Percentiles rank a stretch among this genome's conserved stretches.
phyloP scores from a whole-genome alignment of 495 filamentous ascomycete genomes.

The Parathielavia appendiculata region DNA sequence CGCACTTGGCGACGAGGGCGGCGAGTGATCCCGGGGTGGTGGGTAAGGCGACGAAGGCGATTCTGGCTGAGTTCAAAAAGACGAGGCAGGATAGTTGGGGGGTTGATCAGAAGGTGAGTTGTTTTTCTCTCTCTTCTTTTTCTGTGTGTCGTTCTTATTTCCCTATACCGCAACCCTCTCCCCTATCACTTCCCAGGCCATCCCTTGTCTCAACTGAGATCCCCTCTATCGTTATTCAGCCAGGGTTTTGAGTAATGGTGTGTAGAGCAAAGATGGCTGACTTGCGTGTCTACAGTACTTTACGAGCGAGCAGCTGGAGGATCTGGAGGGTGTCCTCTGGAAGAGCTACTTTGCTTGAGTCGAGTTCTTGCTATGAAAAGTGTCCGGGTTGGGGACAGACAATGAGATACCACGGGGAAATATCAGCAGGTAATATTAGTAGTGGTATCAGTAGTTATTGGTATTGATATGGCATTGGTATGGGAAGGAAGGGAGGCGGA shows the following conservation, averaged over 20 bases:
- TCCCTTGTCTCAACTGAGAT: too few species aligned
- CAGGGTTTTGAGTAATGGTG: too few species aligned
- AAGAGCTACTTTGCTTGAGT: slow-evolving; percentile 94
- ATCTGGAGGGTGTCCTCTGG: slow-evolving; percentile 95
- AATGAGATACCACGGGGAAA: too few species aligned
- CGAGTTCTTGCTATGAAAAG: background rate
- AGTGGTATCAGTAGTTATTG: too few species aligned
- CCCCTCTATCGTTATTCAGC: too few species aligned
- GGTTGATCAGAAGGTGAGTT: slow-evolving; percentile 86
- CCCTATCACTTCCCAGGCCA: too few species aligned
- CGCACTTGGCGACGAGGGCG: slow-evolving; percentile 75
- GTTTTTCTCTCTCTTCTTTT: background rate
- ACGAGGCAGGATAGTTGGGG: slow-evolving; percentile 98
- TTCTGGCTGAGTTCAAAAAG: slow-evolving; percentile 98
- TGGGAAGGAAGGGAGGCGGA: background rate
- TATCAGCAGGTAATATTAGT: too few species aligned
- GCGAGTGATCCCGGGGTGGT: slow-evolving; percentile 88
- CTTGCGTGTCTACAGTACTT: slow-evolving; percentile 62
- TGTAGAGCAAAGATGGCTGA: slow-evolving; percentile 1
- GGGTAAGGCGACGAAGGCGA: slow-evolving; percentile 93
- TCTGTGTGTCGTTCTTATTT: background rate
- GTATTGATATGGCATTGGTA: too few species aligned
- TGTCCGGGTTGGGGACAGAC: background rate
- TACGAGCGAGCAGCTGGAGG: slow-evolving; percentile 84
- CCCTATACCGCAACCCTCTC: too few species aligned